These are phyloP conservation scores for Calendula officinalis DNA, from an alignment of 129 eudicot species.

Conservation along the genomic window DNA sequence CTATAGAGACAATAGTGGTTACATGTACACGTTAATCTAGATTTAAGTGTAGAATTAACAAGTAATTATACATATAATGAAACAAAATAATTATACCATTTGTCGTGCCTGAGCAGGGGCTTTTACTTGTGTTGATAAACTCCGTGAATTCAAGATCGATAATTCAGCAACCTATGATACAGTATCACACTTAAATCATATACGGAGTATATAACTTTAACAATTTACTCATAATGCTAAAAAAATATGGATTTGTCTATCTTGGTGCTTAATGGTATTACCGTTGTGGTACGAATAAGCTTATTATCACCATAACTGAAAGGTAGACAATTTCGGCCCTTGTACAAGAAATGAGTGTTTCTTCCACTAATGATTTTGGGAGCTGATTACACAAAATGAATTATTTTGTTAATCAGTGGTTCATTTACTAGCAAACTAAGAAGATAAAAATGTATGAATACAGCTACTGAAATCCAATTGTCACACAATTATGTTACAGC, in stretches of 20 bases:
- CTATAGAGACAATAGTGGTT: background rate
- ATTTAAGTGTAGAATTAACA: conserved; percentile 1
- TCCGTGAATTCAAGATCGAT: conserved; percentile 37
- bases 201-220: background rate
- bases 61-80: conserved; percentile 12
- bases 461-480: conserved; percentile 1
- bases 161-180: conserved; percentile 47
- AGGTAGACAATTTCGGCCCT: conserved; percentile 32
- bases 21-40: conserved; percentile 9
- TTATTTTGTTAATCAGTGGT: background rate
- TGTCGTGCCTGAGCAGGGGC: conserved; percentile 68
- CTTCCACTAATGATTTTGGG: conserved; percentile 28
- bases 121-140: conserved; percentile 50
- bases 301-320: conserved; percentile 35
- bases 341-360: conserved; percentile 29
- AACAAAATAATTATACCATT: conserved; percentile 43
- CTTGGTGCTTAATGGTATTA: conserved; percentile 22
- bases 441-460: conserved; percentile 2
- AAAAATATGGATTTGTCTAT: background rate
- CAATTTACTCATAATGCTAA: background rate
- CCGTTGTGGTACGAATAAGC: conserved; percentile 39
- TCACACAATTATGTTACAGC: background rate
- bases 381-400: conserved; percentile 31
- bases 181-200: conserved; percentile 2
- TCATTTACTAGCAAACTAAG: conserved; percentile 4